Percentiles rank a stretch among this genome's conserved stretches.
These are phyloP conservation scores for Jamesozyma spencerorum DNA, from an alignment of 805 yeast genomes.

Conservation along the genomic window DNA sequence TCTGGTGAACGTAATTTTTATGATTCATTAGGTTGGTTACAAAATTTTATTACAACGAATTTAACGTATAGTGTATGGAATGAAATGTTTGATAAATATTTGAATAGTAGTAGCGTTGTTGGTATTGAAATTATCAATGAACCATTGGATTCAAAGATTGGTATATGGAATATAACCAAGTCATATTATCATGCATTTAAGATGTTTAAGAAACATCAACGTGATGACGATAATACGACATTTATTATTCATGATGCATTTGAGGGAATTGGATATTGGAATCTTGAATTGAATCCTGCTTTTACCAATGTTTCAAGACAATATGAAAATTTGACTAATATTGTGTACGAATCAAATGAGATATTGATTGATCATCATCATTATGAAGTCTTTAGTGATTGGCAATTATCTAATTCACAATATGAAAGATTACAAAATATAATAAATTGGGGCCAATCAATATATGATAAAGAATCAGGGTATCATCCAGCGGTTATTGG, in stretches of 20 bases:
- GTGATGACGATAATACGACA: conserved; percentile 29
- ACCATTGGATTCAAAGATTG: conserved; percentile 47
- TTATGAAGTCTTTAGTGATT: conserved; percentile 73
- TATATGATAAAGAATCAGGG: conserved; percentile 26
- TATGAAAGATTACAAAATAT: conserved; percentile 25
- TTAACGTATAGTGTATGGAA: conserved; percentile 43
- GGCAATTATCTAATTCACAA: conserved; percentile 42
- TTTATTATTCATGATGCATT: conserved; percentile 64
- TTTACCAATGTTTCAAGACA: conserved; percentile 23
- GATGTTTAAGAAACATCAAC: conserved; percentile 15
- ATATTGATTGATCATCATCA: conserved; percentile 82
- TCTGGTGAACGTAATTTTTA: conserved; percentile 52
- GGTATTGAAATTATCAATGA: conserved; percentile 68
- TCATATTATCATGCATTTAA: conserved; percentile 29
- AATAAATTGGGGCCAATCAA: conserved; percentile 28
- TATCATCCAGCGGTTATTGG: conserved; percentile 49
- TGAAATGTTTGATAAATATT: conserved; percentile 42
- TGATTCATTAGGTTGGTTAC: conserved; percentile 36
- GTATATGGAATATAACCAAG: conserved; percentile 29
- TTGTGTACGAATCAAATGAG: conserved; percentile 40
- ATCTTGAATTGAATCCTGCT: conserved; percentile 33
- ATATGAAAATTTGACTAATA: conserved; percentile 31
- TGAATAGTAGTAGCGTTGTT: conserved; percentile 38
- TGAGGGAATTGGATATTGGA: conserved; percentile 46
- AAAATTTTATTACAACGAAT: conserved; percentile 33